Base-by-base conservation (phyloP, 2,329 filamentous ascomycete genomes). In the Cladosporium velox region DNA sequence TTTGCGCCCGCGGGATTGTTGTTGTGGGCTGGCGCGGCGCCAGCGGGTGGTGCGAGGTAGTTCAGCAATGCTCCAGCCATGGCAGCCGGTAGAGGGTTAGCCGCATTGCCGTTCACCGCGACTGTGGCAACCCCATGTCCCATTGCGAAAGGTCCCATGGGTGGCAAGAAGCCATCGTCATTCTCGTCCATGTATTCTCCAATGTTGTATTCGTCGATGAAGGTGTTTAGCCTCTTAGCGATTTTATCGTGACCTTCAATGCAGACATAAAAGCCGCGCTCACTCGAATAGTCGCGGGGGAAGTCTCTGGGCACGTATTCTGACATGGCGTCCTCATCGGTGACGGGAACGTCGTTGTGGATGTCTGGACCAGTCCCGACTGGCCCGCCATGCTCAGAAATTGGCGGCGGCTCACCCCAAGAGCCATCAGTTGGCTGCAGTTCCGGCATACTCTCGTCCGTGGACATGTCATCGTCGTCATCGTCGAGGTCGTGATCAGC, bases 161-260 rank as follows among this genome's bases (percentile, higher is more conserved):
- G 57, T n/a, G 34, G n/a, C 32, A 38, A 47, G 10, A 35, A 35
- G 32, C 35, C 35, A 30, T 59, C 34, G 21, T 59, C 57, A 3
- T 32, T 55, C 10, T 34, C 52, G 15, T 60, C 61, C 24, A 65
- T 41, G 32, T 55, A 24, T 4, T 69, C 66, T 35, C 67, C 71
- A 26, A 70, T n/a, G 61, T 72, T 71, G 70, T 72, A 71, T 66
- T 73, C 69, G 26, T 69, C 62, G 52, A 70, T 68, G 67, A 72
- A 70, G 28, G 59, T 68, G 5, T 67, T 62, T 11, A 73, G 57
- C n/a, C 69, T 66, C 49, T 67, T 64, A 2, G 47, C 38, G 35
- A 72, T 71, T 44, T 69, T 35, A 8, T 68, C 66, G 21, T 64
- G 52, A 18, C 60, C 62, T 34, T 66, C 58, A 8, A 72, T 7